These are phyloP conservation scores for Yarrowia sp. DNA, from an alignment of 805 yeast species.

Conservation along the genomic window DNA sequence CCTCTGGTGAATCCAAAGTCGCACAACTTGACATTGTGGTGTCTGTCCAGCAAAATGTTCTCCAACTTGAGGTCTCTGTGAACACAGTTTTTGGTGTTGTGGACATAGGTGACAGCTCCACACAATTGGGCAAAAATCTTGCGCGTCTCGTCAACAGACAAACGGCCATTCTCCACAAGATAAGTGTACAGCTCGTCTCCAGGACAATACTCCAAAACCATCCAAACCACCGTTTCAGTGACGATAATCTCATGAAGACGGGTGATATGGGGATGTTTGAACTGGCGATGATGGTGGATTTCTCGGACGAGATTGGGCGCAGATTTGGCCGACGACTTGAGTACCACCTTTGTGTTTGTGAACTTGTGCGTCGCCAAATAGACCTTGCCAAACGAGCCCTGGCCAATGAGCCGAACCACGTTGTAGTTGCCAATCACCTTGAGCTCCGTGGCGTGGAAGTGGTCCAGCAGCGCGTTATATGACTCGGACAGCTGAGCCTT, in stretches of 20 bases:
- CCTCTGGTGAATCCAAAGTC: constrained; percentile 96
- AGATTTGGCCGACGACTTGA: constrained; percentile 70
- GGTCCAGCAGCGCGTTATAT: constrained; percentile 55
- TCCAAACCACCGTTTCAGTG: constrained; percentile 76
- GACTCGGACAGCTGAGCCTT: constrained; percentile 57
- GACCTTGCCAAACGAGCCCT: constrained; percentile 86
- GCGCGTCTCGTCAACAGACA: constrained; percentile 30
- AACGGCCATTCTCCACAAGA: constrained; percentile 36
- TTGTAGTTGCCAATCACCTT: constrained; percentile 77
- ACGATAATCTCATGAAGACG: constrained; percentile 80
- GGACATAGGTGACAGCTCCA: constrained; percentile 69
- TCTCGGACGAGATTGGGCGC: constrained; percentile 89
- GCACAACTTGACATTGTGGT: constrained; percentile 75
- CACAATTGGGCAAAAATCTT: constrained; percentile 42
- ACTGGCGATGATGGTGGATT: constrained; percentile 80
- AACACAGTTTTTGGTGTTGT: constrained; percentile 61
- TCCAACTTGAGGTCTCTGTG: constrained; percentile 81
- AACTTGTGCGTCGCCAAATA: constrained; percentile 77
- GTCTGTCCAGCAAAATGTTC: constrained; percentile 72
- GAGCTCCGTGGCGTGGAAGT: constrained; percentile 46
- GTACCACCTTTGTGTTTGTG: constrained; percentile 72
- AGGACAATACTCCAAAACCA: constrained; percentile 87
- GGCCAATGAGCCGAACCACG: constrained; percentile 73
- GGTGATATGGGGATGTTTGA: constrained; percentile 79
- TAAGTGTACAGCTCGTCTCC: constrained; percentile 42